Evolutionary conservation across 23 red algal genomes (phyloP).

Genomic region (Agarophyton chilense): DNA sequence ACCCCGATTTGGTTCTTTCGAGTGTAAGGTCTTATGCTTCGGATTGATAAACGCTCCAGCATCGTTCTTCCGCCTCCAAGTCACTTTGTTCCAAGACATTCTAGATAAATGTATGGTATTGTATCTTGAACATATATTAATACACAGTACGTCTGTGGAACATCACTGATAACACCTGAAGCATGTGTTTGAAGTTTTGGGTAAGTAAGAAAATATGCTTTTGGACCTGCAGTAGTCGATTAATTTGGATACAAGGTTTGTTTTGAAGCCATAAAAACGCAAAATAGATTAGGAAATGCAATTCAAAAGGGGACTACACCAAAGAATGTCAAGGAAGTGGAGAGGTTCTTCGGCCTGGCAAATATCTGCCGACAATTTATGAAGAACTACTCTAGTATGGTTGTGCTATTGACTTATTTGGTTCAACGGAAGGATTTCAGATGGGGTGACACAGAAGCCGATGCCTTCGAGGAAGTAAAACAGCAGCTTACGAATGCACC

Average conservation of each 20-base stretch:
- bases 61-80: background rate
- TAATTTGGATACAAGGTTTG: background rate
- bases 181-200: no score
- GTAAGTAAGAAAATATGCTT: background rate
- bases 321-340: no score
- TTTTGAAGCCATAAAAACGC: background rate
- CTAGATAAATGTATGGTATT: background rate
- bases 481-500: background rate
- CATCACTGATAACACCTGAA: background rate
- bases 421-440: no score
- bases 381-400: background rate
- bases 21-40: constrained; percentile 6
- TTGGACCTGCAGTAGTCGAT: background rate
- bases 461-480: background rate
- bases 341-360: constrained; percentile 3
- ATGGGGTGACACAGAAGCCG: background rate
- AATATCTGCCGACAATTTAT: background rate
- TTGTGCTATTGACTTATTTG: background rate
- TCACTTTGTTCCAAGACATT: background rate
- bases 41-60: background rate
- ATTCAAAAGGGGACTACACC: no score
- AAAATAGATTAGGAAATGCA: background rate
- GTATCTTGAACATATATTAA: constrained; percentile 3
- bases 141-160: constrained; percentile 22
- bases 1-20: constrained; percentile 26